Conservation (phyloP, 2,329 filamentous ascomycete genomes). For the Cladorrhinum sp. region DNA sequence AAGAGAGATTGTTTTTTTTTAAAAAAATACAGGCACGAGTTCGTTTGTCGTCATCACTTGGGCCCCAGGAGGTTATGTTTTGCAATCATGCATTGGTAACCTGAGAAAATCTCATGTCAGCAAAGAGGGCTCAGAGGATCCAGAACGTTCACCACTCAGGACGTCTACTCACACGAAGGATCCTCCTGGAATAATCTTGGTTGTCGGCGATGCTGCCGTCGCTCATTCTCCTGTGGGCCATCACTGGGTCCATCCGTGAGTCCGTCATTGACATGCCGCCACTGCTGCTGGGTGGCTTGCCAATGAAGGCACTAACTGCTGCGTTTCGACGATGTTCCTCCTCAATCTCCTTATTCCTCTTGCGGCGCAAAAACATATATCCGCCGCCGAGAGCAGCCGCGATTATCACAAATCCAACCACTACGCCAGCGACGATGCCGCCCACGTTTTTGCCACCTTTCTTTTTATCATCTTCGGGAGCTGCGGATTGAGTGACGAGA, state of each 20-base stretch:
- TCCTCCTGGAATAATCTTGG: constrained; percentile 92
- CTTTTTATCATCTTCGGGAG: constrained; percentile 20
- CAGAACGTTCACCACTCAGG: background rate
- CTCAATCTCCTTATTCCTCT: constrained; percentile 73
- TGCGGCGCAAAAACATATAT: constrained; percentile 73
- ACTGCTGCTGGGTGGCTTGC: constrained; percentile 61
- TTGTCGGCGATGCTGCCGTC: constrained; percentile 97
- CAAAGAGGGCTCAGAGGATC: background rate
- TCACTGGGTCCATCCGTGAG: constrained; percentile 79
- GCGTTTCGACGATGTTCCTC: constrained; percentile 81
- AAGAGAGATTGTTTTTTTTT: constrained; percentile 15
- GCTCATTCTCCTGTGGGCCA: constrained; percentile 81
- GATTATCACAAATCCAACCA: constrained; percentile 74
- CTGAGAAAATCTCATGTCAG: constrained; percentile 33
- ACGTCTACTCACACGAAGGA: constrained; percentile 71
- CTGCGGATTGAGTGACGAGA: constrained; percentile 29
- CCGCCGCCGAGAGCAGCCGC: constrained; percentile 63
- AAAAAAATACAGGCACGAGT: constrained; percentile 36
- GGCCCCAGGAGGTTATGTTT: constrained; percentile 15
- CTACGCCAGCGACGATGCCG: constrained; percentile 82
- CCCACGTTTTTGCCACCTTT: constrained; percentile 63
- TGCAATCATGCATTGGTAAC: constrained; percentile 58
- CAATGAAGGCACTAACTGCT: constrained; percentile 73
- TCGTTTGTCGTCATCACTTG: constrained; percentile 40
- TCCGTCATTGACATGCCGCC: constrained; percentile 72